A percentile compares a stretch with the other conserved stretches of the same genome.
Conservation (phyloP, 23 red algal genomes). For the Gracilaria caudata region DNA sequence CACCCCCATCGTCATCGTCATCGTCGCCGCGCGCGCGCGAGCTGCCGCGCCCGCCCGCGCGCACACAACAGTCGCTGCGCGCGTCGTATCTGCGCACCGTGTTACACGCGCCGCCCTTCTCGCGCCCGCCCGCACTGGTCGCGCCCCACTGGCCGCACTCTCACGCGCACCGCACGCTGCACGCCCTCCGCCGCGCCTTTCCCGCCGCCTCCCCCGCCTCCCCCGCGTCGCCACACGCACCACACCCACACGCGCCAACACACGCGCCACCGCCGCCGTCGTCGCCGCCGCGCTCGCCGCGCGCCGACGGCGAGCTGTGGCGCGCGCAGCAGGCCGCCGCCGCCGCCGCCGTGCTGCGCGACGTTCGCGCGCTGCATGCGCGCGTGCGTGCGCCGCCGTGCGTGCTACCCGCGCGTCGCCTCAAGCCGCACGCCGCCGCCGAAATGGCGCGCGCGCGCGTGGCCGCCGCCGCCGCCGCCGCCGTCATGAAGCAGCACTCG, state of each 20-base stretch:
- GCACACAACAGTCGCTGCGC: neutral
- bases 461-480: conserved; percentile 57
- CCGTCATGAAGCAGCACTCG: conserved; percentile 29
- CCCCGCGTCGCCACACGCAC: neutral
- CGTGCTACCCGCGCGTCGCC: neutral
- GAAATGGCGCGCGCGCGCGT: conserved; percentile 69
- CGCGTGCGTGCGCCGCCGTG: neutral
- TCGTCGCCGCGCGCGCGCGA: neutral
- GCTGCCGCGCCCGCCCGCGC: neutral
- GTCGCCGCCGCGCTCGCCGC: neutral
- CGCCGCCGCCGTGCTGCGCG: conserved; percentile 36
- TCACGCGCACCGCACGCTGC: neutral
- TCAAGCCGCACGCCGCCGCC: conserved; percentile 61
- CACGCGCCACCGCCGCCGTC: neutral
- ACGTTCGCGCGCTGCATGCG: conserved; percentile 31
- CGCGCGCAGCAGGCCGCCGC: conserved; percentile 49
- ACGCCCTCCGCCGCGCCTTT: neutral
- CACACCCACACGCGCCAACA: no score
- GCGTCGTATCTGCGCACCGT: no score
- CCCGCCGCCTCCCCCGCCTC: neutral
- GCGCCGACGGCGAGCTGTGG: conserved; percentile 33
- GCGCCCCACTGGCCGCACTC: neutral
- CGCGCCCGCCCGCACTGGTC: neutral
- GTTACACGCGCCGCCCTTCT: neutral
- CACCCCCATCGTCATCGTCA: neutral